Conservation (phyloP, 805 yeast species). For the Vanderwaltozyma yarrowii region DNA sequence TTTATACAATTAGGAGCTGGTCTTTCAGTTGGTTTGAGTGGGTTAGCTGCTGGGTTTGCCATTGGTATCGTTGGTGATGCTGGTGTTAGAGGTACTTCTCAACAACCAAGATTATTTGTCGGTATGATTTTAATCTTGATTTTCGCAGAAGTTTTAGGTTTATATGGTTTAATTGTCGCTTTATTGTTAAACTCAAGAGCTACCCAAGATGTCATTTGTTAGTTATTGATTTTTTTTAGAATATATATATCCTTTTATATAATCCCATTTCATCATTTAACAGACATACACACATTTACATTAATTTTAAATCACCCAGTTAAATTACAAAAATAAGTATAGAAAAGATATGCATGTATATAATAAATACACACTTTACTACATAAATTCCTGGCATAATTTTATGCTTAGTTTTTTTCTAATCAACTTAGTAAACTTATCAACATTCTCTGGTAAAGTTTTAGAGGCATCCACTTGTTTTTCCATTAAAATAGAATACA, state of each 20-base stretch:
- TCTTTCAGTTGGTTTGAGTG: slow-evolving; percentile 91
- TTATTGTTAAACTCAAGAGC: slow-evolving; percentile 96
- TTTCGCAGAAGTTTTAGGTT: slow-evolving; percentile 98
- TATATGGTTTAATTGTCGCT: slow-evolving; percentile 97
- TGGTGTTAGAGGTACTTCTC: slow-evolving; percentile 97
- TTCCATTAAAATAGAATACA: slow-evolving; percentile 9
- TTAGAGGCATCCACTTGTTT: neutral
- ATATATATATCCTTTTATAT: too few relatives aligned
- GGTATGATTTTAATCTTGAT: slow-evolving; percentile 97
- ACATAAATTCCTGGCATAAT: slow-evolving; percentile 26
- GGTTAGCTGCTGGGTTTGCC: slow-evolving; percentile 98
- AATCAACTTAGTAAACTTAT: slow-evolving; percentile 10
- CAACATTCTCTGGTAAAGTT: slow-evolving; percentile 11
- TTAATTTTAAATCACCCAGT: too few relatives aligned
- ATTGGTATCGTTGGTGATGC: slow-evolving; percentile 99
- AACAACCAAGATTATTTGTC: slow-evolving; percentile 96
- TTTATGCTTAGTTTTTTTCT: slow-evolving; percentile 20
- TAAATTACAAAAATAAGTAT: too few relatives aligned
- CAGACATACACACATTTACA: too few relatives aligned
- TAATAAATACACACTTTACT: too few relatives aligned
- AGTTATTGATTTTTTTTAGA: slow-evolving; percentile 24
- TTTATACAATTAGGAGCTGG: slow-evolving; percentile 98
- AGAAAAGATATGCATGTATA: too few relatives aligned
- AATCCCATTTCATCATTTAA: too few relatives aligned
- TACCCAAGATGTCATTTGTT: slow-evolving; percentile 80